Percentiles rank a stretch among this genome's conserved stretches.
Evolutionary conservation across 2,329 filamentous ascomycete genomes (phyloP).

Genomic region (Grosmannia clavigera): DNA sequence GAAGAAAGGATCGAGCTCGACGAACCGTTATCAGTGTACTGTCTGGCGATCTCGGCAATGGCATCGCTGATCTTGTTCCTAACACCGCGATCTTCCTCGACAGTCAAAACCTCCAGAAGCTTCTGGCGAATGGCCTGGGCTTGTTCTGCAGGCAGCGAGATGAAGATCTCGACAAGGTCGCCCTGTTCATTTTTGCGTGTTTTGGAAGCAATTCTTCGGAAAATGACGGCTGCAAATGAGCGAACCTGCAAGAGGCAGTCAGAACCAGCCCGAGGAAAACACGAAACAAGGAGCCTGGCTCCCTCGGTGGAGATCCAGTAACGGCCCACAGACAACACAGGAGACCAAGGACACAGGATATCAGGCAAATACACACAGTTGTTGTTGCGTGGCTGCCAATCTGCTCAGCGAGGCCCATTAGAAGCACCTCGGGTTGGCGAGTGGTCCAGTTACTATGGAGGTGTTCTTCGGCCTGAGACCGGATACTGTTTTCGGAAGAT

Average conservation of each 20-base stretch:
- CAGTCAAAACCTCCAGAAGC: slow-evolving; percentile 62
- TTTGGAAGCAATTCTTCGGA: slow-evolving; percentile 85
- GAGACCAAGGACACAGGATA: neutral
- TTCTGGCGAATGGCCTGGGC: slow-evolving; percentile 71
- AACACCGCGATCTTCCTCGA: slow-evolving; percentile 60
- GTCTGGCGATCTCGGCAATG: slow-evolving; percentile 88
- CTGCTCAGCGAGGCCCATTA: slow-evolving; percentile 93
- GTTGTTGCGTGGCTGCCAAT: slow-evolving; percentile 65
- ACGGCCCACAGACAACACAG: neutral
- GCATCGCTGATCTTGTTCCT: slow-evolving; percentile 95
- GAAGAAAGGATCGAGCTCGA: slow-evolving; percentile 9
- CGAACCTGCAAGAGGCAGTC: slow-evolving; percentile 48
- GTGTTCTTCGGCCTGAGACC: slow-evolving; percentile 79
- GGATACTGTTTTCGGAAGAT: slow-evolving; percentile 75
- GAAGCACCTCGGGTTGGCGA: slow-evolving; percentile 68
- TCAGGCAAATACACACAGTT: slow-evolving; percentile 38
- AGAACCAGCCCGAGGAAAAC: neutral
- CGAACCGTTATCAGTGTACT: slow-evolving; percentile 86
- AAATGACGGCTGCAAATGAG: slow-evolving; percentile 86
- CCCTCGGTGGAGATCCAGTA: neutral
- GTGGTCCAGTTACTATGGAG: slow-evolving; percentile 82
- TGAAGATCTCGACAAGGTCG: slow-evolving; percentile 71
- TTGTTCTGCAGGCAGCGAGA: slow-evolving; percentile 63
- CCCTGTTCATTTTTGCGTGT: slow-evolving; percentile 63
- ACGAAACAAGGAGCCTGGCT: neutral